Base-by-base conservation (phyloP, 805 yeast species). In the Brettanomyces anomalus region DNA sequence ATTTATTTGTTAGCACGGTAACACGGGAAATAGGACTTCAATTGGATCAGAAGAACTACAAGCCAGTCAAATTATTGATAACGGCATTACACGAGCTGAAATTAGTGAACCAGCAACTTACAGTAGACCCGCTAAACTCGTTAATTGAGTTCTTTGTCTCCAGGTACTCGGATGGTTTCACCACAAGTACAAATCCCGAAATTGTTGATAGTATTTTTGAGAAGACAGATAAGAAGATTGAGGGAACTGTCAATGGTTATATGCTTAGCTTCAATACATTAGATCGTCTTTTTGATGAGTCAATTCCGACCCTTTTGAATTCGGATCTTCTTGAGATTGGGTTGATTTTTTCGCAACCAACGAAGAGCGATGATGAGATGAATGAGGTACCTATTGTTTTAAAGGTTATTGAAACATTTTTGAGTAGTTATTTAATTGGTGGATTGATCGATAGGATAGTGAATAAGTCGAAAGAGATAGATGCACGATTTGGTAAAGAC, bases 1-100 rank as follows among this genome's bases (percentile, higher is more conserved):
- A 82, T 52, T 66, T 85, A 16, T 85, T 86, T 55, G 81, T 82
- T 34, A 81, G 74, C 55, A 85, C 93, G 0, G 69, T 83, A 6
- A 57, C 85, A 14, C 61, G 77, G 37, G 94, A 86, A 55, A 68
- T 85, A 45, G 89, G 83, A 41, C 60, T 69, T 26, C 79, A 72
- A 47, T 70, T 72, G 46, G 76, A 72, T 36, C 54, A 67, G 2
- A 61, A 67, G 36, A 76, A 79, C 33, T 74, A 60, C 48, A 57
- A 52, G 3, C 57, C 59, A 17, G 67, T 74, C 13, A 43, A 47
- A 21, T 43, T 41, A n/a, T 43, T 62, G 28, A 52, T 61, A n/a
- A 28, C 34, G 3, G 48, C 62, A 1, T 42, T 62, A 18, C 55
- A 56, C 42, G 48, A 46, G 34, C 44, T 62, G 16, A 41, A 47